Percentiles rank a stretch among this genome's conserved stretches.
Conservation (phyloP, 2,329 filamentous ascomycete species). For the Claviceps pazoutovae region DNA sequence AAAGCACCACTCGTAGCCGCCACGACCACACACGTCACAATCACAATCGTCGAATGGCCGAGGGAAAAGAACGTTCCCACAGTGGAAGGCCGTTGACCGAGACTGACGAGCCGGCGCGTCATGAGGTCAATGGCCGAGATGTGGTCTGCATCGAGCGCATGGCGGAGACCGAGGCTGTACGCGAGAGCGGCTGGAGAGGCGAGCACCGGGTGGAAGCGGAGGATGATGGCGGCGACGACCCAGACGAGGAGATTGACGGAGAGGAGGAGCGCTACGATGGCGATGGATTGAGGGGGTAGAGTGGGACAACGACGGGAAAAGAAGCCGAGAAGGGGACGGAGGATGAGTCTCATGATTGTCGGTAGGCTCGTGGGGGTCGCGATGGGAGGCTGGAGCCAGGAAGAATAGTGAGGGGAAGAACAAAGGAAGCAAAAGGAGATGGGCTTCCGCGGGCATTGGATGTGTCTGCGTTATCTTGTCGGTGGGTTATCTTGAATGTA, state of each 20-base stretch:
- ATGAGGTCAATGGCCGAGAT: conserved; percentile 79
- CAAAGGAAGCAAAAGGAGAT: too few species aligned
- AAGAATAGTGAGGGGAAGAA: too few species aligned
- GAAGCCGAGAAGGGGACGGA: not conserved
- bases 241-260: conserved; percentile 40
- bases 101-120: conserved; percentile 76
- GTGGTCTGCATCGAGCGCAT: conserved; percentile 97
- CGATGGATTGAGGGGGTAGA: conserved; percentile 23
- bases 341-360: not conserved
- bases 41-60: conserved; percentile 84
- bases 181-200: conserved; percentile 71
- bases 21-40: conserved; percentile 81
- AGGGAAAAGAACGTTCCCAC: conserved; percentile 92
- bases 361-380: not conserved
- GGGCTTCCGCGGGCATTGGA: too few species aligned
- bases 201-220: conserved; percentile 42
- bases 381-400: too few species aligned
- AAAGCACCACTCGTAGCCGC: conserved; percentile 81
- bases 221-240: conserved; percentile 37
- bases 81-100: conserved; percentile 73
- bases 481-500: too few species aligned
- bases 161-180: conserved; percentile 78
- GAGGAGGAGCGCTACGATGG: conserved; percentile 37
- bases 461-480: too few species aligned
- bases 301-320: not conserved